Evolutionary conservation across 2,329 filamentous ascomycete genomes (phyloP), one percentile per base, ranked within the genome.

Genomic region (Botryotinia calthae): DNA sequence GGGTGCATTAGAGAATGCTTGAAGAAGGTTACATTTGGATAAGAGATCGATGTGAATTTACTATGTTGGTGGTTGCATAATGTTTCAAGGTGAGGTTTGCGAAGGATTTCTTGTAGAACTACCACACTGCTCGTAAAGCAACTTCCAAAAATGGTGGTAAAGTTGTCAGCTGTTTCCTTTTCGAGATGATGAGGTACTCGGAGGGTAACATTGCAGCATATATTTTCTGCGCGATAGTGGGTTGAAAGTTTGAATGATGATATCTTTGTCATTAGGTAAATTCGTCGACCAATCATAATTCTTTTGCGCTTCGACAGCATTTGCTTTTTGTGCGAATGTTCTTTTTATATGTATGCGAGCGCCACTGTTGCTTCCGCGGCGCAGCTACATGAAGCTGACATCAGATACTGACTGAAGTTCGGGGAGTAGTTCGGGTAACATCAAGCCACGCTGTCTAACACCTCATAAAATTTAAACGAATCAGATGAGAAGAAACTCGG

Each of bases 321-420:
- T 66, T 37, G 6, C 18, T 20, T 48, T 34, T 28, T 18, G 20
- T 28, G 40, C 5, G 25, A 31, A 64, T 40, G 22, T 63, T 70
- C 31, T 64, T 70, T 64, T 51, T 70, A 40, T 64, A 28, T 37
- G 22, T 64, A 63, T 16, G 16, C 22, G 22, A 62, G 37, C 31
- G 25, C 46, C 16, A 63, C 40, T 37, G 22, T 40, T 31, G n/a
- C n/a, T n/a, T 20, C 58, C 46, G 31, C 68, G 68, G 68, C 68
- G 68, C 58, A 64, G 68, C 42, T 51, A 42, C 37, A 25, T 64
- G 31, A 70, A 51, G 68, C 68, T 70, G 68, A 70, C 68, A 40
- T 64, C 68, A 63, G 54, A 48, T 20, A 34, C 4, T 22, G 28
- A 37, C 31, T 28, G 18, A 42, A 59, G 66, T 46, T 22, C 14